Evolutionary conservation across 164 flowering plant genomes (phyloP), one percentile per base, ranked within the genome.

Genomic region (Aristolochia californica): DNA sequence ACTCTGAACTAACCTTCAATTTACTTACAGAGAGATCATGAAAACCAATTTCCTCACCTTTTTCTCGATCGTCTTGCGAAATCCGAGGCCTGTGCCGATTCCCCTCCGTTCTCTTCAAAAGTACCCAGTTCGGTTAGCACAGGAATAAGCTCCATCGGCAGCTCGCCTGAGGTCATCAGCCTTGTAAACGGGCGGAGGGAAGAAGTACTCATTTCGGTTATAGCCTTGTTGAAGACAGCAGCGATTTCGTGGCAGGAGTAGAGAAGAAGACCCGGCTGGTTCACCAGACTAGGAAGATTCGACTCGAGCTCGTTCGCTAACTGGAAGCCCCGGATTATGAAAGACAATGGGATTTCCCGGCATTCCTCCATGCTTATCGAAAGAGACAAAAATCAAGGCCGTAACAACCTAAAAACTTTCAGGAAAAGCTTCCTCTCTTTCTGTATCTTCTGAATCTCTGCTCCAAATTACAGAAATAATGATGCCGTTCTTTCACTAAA

Each of bases 241-340:
- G 20, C 22, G 10, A 61, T 61, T 44, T 43, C 26, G 26, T 52
- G 49, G 20, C 57, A 44, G 5, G 64, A 53, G 8, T 40, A 9
- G 26, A 40, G n/a, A 2, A 61, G 43, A n/a, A 53, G 9, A 11
- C 7, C 14, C n/a, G 48, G 48, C 21, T 61, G 57, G 51, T 26
- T 26, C 23, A 34, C 56, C 40, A 60, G 40, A 49, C 4, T 40
- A 13, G 45, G 48, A 38, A 50, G 56, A 34, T 60, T 60, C 43
- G 34, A 16, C 52, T 60, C 22, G n/a, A 60, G 48, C 10, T 60
- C 38, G 16, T 40, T 60, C 15, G 63, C 56, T 40, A 60, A 25
- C 13, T 23, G 15, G 43, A 55, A 60, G 17, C 56, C 63, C 5
- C 24, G n/a, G 28, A 51, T n/a, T n/a, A n/a, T n/a, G n/a, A n/a